Base-by-base conservation (phyloP, 352 stramenopile species). In the Phytophthora niederhauseri region DNA sequence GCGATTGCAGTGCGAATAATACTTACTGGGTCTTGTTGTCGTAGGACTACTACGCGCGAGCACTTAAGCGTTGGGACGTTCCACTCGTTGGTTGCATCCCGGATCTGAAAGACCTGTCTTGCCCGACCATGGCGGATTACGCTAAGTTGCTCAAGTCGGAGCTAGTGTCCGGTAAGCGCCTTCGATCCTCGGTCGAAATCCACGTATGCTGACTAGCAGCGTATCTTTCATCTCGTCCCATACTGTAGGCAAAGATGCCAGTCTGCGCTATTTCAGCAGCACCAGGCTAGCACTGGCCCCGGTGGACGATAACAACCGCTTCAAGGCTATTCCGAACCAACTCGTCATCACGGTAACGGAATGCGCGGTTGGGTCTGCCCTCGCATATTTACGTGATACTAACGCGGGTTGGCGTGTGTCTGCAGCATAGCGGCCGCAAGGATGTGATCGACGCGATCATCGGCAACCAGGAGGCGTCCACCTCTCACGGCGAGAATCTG, bases 61-160 rank as follows among this genome's bases (percentile, higher is more conserved):
- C 92, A 50, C 64, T 98, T n/a, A 92, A 95, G 73, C 84, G 87
- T 54, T 97, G 90, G 92, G 89, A 95, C 59, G 70, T 97, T 28
- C 91, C 91, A 19, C 78, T 98, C 7, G 70, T 98, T 14, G 92
- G 92, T 22, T 94, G 90, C 56, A 95, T 98, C 34, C 92, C 92
- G 0, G 85, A 96, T 54, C 73, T 93, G 26, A 90, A 92, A 43
- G 88, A 96, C 38, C 66, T 96, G 12, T 91, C 82, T 20, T 89
- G 85, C 36, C 88, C 88, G n/a, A 93, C 88, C 17, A 96, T 96
- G 75, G 87, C 88, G 2, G 88, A 96, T 70, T 96, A 92, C 66
- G 86, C 85, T 70, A 96, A 96, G 65, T 72, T 96, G 48, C 81
- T 96, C 38, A 90, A 93, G 60, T 93, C 86, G 20, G 80, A 92